Percentiles rank a stretch among this genome's conserved stretches.
phyloP scores from a whole-genome alignment of 2,329 filamentous ascomycete genomes.

The Tolypocladium ophioglossoides region DNA sequence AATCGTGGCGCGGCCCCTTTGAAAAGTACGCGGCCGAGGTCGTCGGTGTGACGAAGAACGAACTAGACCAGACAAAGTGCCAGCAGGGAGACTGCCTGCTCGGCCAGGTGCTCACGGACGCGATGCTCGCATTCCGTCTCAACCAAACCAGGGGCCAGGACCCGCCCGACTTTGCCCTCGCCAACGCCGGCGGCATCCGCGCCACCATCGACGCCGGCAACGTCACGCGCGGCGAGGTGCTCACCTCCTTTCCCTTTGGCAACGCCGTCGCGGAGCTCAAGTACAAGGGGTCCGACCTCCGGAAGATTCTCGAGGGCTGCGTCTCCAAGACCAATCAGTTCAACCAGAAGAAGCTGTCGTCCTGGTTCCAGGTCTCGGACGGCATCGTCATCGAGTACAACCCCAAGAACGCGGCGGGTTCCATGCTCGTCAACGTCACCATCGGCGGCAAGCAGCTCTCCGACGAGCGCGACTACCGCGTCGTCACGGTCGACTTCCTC shows the following conservation, averaged over 20 bases:
- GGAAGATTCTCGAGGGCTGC: slow-evolving; percentile 48
- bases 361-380: slow-evolving; percentile 49
- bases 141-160: slow-evolving; percentile 28
- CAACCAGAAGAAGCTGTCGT: slow-evolving; percentile 41
- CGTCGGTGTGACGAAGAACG: slow-evolving; percentile 33
- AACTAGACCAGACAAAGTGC: slow-evolving; percentile 49
- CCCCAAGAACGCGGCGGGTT: slow-evolving; percentile 35
- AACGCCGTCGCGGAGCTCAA: slow-evolving; percentile 51
- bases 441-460: slow-evolving; percentile 39
- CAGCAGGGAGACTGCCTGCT: slow-evolving; percentile 47
- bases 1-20: slow-evolving; percentile 49
- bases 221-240: slow-evolving; percentile 52
- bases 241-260: slow-evolving; percentile 56
- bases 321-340: slow-evolving; percentile 43
- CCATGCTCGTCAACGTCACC: slow-evolving; percentile 40
- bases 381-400: slow-evolving; percentile 49
- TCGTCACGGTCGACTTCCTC: slow-evolving; percentile 54
- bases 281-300: slow-evolving; percentile 41
- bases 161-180: slow-evolving; percentile 44
- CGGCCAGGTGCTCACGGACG: slow-evolving; percentile 45
- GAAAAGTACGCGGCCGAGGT: slow-evolving; percentile 39
- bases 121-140: slow-evolving; percentile 50
- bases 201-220: slow-evolving; percentile 50
- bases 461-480: slow-evolving; percentile 34
- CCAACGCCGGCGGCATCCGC: slow-evolving; percentile 55